phyloP scores from a whole-genome alignment of 345 rosid species.

The Camelina sativa region DNA sequence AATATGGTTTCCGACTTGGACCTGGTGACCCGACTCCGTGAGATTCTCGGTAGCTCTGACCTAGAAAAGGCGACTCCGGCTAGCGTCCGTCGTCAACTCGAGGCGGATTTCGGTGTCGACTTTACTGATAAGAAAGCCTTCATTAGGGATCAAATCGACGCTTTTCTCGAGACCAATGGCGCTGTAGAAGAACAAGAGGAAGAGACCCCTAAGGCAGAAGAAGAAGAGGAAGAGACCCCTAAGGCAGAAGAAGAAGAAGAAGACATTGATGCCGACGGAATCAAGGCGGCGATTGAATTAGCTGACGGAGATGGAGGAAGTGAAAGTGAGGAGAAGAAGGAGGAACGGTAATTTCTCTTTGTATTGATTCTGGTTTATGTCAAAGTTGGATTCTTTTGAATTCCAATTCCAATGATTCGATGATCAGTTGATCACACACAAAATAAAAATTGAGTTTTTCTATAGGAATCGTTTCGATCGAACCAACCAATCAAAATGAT shows the following conservation, averaged over 20 bases:
- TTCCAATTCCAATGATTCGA: neutral
- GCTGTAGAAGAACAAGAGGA: constrained; percentile 42
- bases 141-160: constrained; percentile 74
- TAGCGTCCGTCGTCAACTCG: constrained; percentile 70
- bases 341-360: constrained; percentile 41
- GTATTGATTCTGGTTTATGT: neutral
- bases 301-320: constrained; percentile 45
- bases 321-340: constrained; percentile 39
- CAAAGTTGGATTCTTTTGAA: constrained; percentile 17
- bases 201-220: no score
- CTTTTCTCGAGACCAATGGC: constrained; percentile 55
- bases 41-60: constrained; percentile 72
- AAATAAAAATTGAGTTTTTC: neutral
- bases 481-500: constrained; percentile 11
- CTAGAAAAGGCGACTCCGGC: constrained; percentile 76
- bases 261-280: constrained; percentile 41
- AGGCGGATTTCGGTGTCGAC: constrained; percentile 64
- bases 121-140: constrained; percentile 66
- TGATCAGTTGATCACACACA: constrained; percentile 6
- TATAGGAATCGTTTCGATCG: neutral
- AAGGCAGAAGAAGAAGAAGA: constrained; percentile 44
- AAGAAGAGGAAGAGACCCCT: constrained; percentile 21
- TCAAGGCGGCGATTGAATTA: constrained; percentile 33
- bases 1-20: constrained; percentile 74
- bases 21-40: constrained; percentile 70